Evolutionary conservation across 2,329 filamentous ascomycete genomes (phyloP).

Genomic region (Penicillium brasilianum): DNA sequence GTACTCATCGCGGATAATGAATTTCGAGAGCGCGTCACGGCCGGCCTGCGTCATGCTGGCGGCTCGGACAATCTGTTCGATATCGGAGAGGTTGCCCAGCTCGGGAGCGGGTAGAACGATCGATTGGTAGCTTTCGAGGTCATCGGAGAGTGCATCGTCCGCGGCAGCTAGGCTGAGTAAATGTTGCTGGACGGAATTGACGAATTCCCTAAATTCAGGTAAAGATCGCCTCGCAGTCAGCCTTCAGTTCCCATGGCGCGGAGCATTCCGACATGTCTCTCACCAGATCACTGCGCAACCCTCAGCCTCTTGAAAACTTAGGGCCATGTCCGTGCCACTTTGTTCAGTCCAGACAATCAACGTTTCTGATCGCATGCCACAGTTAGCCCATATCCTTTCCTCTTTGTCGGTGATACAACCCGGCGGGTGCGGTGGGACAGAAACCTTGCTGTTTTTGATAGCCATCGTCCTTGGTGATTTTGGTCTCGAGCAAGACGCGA

Average conservation of each 20-base stretch:
- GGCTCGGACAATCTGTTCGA: conserved; percentile 81
- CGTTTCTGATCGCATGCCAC: conserved; percentile 68
- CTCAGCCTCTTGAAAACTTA: conserved; percentile 97
- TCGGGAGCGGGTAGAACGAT: conserved; percentile 79
- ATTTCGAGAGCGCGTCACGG: conserved; percentile 85
- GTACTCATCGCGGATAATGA: conserved; percentile 83
- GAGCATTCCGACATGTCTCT: conserved; percentile 1
- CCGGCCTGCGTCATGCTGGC: conserved; percentile 76
- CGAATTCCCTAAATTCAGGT: conserved; percentile 73
- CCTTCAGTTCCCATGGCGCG: conserved; percentile 27
- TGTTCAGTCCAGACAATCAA: conserved; percentile 97
- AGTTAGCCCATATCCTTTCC: conserved; percentile 26
- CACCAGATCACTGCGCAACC: conserved; percentile 93
- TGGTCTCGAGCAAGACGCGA: conserved; percentile 82
- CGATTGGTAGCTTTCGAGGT: conserved; percentile 73
- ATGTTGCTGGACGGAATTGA: conserved; percentile 81
- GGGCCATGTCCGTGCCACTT: conserved; percentile 91
- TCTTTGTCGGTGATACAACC: conserved; percentile 20
- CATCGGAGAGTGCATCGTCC: conserved; percentile 87
- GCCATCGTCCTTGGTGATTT: conserved; percentile 89
- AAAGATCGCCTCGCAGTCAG: conserved; percentile 19
- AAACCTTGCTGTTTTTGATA: conserved; percentile 98
- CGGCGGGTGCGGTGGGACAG: conserved; percentile 33
- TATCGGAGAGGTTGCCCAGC: conserved; percentile 80
- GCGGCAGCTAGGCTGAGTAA: conserved; percentile 66